These are phyloP conservation scores for Dillenia suffruticosa DNA, from an alignment of 164 flowering plant genomes.

Conservation along the genomic window DNA sequence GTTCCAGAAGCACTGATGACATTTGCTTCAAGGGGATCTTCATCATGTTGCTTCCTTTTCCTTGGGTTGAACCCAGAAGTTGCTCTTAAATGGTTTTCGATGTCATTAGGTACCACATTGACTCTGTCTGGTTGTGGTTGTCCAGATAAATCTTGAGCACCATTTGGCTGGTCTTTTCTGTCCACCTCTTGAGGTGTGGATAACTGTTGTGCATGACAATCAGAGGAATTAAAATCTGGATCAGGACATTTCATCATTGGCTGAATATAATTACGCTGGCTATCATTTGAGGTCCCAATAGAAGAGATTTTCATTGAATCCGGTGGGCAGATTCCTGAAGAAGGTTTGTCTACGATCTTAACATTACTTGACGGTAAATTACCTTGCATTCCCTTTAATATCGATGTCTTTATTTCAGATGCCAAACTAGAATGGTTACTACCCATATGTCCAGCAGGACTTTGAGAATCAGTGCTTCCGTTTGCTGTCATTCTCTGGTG, in stretches of 20 bases:
- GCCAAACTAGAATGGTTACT: conserved; percentile 12
- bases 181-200: conserved; percentile 13
- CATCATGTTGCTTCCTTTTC: conserved; percentile 22
- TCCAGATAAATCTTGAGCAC: conserved; percentile 22
- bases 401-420: conserved; percentile 18
- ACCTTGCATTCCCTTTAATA: conserved; percentile 18
- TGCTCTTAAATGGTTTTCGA: conserved; percentile 9
- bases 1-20: conserved; percentile 20
- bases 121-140: conserved; percentile 11
- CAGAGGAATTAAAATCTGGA: conserved; percentile 4
- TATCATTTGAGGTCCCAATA: conserved; percentile 19
- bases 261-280: conserved; percentile 12
- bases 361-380: conserved; percentile 10
- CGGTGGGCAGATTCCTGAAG: conserved; percentile 15
- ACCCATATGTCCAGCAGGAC: conserved; percentile 17
- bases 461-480: conserved; percentile 30
- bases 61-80: conserved; percentile 15
- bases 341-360: conserved; percentile 20
- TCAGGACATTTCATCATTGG: conserved; percentile 21
- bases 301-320: conserved; percentile 16
- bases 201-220: conserved; percentile 15
- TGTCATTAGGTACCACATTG: not conserved
- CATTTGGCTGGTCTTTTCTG: conserved; percentile 9
- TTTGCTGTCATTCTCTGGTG: conserved; percentile 35
- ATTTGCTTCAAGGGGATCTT: conserved; percentile 21